Evolutionary conservation across 208 protist species (phyloP), one percentile per base, ranked within the genome.

Genomic region (Acanthamoeba royreba): DNA sequence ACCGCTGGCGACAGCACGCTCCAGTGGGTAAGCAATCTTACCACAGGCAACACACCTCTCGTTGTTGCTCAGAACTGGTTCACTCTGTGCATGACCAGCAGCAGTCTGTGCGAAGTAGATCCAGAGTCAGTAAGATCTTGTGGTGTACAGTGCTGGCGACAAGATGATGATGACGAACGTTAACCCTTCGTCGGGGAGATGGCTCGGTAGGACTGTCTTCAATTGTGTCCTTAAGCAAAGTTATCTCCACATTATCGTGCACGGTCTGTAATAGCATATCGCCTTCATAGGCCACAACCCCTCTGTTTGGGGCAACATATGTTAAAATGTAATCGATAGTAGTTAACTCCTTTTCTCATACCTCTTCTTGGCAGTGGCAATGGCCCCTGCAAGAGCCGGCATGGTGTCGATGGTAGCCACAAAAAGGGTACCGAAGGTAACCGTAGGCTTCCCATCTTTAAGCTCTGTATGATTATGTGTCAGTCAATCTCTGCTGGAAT

Each of bases 1-100:
- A 79, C 88, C 88, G 66, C 63, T 92, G 40, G 88, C 88, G 33
- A 79, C 53, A 33, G 47, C 63, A 5, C 88, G 55, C 43, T 92
- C 88, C 31, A 92, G 88, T n/a, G 53, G 88, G 33, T 92, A 92
- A 25, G 63, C 88, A 0, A 61, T 92, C 63, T 92, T 92, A 43
- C 63, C 66, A 17, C 88, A 92, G 15, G 63, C 88, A 15, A 79
- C 25, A 43, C 88, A 92, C 66, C 79, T 92, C 63, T 92, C 88
- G 43, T 72, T 72, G 43, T 52, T 40, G 61, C 61, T 81, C 53
- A 92, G n/a, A 4, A 43, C 55, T 22, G 88, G 88, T 61, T 72
- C 63, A 61, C 88, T 92, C 40, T 92, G 42, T 22, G 88, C 5
- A 15, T 74, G 63, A 3, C 40, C 45, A 2, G 63, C 19, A 8